Base-by-base conservation (phyloP, 768 basidiomycete species). In the Antrodiella citrinella region DNA sequence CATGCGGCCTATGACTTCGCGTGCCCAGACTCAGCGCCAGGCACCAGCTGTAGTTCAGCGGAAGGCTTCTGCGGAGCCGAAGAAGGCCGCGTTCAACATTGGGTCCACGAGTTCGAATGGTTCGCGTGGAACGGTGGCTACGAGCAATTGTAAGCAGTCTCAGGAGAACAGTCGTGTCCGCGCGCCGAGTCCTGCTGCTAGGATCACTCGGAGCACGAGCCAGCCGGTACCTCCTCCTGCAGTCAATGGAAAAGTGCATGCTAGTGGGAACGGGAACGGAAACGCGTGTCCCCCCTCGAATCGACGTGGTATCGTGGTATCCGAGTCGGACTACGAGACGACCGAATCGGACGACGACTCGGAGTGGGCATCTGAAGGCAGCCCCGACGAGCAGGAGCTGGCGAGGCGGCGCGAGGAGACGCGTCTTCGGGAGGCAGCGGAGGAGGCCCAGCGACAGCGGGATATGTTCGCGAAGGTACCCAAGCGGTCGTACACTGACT, bases 391-490 rank as follows among this genome's bases (percentile, higher is more conserved):
- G 49, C 53, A 53, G 25, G 58, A 56, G 53, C 58, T 52, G 53
- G 57, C 49, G 51, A 56, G 58, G 9, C 52, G 52, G 53, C 51
- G 49, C 21, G 61, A 60, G 15, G 58, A 69, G 52, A 59, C 60
- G 47, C 65, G 65, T 12, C 56, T 76, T 15, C 71, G 64, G 4
- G 73, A 79, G 47, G 86, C 84, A 4, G 82, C 79, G 0, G 57
- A 77, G 51, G 83, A 86, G 60, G 80, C 72, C 1, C 76, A 78
- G 58, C 75, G 79, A 15, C 77, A 84, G 56, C 75, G 77, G 23
- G 84, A 91, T 12, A 70, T 91, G 71, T 84, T 86, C 59, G 73
- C 76, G 53, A 89, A 90, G 66, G 72, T 82, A 12, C 86, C 85
- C 1, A 73, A 77, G 47, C 67, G 75, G 23, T 84, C 80, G 25